Conservation (phyloP, 2,329 filamentous ascomycete genomes). For the Sporothrix variecibatus region DNA sequence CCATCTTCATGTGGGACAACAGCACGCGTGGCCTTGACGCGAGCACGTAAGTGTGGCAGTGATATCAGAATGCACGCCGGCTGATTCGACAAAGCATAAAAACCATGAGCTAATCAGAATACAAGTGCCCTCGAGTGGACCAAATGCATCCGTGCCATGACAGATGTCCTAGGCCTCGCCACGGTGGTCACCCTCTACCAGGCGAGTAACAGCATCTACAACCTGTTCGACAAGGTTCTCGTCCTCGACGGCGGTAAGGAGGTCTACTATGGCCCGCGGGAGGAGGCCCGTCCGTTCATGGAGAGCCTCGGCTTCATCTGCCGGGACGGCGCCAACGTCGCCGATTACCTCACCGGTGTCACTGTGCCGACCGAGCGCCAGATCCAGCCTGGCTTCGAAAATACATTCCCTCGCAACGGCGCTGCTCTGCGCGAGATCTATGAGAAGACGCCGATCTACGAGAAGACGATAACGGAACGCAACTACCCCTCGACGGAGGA, state of each 20-base stretch:
- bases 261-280: constrained; percentile 71
- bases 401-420: constrained; percentile 62
- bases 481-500: constrained; percentile 54
- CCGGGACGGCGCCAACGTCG: constrained; percentile 73
- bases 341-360: constrained; percentile 76
- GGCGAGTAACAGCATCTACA: constrained; percentile 78
- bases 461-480: constrained; percentile 57
- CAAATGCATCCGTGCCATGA: constrained; percentile 70
- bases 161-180: constrained; percentile 76
- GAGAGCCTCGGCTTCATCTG: constrained; percentile 73
- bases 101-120: neutral
- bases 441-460: constrained; percentile 57
- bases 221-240: constrained; percentile 79
- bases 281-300: constrained; percentile 72
- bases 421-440: constrained; percentile 68
- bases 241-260: constrained; percentile 76
- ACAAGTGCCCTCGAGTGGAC: constrained; percentile 52
- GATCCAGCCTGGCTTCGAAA: constrained; percentile 67
- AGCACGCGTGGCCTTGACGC: constrained; percentile 58
- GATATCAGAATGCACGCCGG: too few relatives aligned
- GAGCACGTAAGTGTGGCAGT: constrained; percentile 45
- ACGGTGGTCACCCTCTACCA: constrained; percentile 88
- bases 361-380: constrained; percentile 73
- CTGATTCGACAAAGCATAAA: neutral
- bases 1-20: constrained; percentile 75